Conservation (phyloP, 2,329 filamentous ascomycete species). For the Akanthomyces lecanii region DNA sequence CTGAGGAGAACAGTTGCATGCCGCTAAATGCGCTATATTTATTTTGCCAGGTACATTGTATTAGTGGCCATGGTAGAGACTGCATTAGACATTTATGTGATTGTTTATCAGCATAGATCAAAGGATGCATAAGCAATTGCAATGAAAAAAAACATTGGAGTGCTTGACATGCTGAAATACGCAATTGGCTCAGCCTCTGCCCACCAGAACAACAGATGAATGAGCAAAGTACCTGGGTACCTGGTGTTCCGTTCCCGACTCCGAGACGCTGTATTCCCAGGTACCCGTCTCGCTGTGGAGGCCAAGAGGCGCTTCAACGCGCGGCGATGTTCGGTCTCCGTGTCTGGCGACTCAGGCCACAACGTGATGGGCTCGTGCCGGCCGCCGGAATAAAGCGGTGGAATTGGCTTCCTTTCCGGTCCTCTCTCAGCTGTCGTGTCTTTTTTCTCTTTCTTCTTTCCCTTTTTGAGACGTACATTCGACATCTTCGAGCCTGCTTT, state of each 20-base stretch:
- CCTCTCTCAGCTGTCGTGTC: neutral
- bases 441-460: neutral
- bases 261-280: neutral
- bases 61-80: too few relatives aligned
- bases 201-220: neutral
- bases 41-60: neutral
- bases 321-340: neutral
- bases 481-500: neutral
- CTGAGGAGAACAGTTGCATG: neutral
- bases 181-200: neutral
- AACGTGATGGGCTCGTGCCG: neutral
- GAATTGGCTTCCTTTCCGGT: neutral
- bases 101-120: neutral
- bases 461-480: neutral
- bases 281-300: neutral
- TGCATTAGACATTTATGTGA: too few relatives aligned
- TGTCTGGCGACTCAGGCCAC: neutral
- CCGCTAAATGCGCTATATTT: neutral
- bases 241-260: neutral
- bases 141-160: neutral
- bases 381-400: conserved; percentile 2
- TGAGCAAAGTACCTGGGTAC: neutral
- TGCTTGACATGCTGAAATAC: neutral
- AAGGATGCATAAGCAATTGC: neutral
- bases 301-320: neutral